phyloP scores from a whole-genome alignment of 2,329 filamentous ascomycete species.

The Neofusicoccum parvum region DNA sequence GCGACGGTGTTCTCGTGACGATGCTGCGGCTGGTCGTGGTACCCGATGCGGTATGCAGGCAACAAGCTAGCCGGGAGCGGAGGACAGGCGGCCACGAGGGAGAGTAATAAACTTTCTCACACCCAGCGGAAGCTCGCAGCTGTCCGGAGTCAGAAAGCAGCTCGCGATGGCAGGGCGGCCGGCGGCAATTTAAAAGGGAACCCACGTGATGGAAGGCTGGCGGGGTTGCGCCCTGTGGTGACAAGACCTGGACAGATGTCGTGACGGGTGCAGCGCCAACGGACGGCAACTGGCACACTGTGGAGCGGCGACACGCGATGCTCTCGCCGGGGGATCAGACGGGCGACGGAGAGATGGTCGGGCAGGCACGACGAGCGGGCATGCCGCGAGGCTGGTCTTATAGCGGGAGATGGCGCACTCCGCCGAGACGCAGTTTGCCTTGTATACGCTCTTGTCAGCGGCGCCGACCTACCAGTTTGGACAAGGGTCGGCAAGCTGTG shows the following conservation, averaged over 20 bases:
- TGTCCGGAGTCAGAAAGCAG: background rate
- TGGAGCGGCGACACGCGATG: constrained; percentile 2
- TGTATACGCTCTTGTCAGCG: background rate
- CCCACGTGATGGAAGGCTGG: background rate
- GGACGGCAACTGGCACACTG: background rate
- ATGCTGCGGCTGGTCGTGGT: background rate
- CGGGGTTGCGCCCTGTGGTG: constrained; percentile 7
- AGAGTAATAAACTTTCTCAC: constrained; percentile 6
- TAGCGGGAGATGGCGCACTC: constrained; percentile 1
- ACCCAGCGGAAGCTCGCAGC: background rate
- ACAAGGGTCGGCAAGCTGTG: constrained; percentile 5
- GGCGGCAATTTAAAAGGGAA: background rate
- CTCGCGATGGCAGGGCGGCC: background rate
- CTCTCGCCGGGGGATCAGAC: background rate
- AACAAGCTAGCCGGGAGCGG: constrained; percentile 6
- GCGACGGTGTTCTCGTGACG: constrained; percentile 7
- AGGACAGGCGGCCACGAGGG: background rate
- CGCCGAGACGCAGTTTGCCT: background rate
- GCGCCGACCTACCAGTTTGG: constrained; percentile 2
- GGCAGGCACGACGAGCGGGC: background rate
- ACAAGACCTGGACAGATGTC: constrained; percentile 4
- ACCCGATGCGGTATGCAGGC: constrained; percentile 1
- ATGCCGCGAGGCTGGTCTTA: background rate
- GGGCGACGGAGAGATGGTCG: background rate
- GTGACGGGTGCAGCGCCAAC: background rate